phyloP scores from a whole-genome alignment of 1,284 basidiomycete species.

The Marasmius fiardii region DNA sequence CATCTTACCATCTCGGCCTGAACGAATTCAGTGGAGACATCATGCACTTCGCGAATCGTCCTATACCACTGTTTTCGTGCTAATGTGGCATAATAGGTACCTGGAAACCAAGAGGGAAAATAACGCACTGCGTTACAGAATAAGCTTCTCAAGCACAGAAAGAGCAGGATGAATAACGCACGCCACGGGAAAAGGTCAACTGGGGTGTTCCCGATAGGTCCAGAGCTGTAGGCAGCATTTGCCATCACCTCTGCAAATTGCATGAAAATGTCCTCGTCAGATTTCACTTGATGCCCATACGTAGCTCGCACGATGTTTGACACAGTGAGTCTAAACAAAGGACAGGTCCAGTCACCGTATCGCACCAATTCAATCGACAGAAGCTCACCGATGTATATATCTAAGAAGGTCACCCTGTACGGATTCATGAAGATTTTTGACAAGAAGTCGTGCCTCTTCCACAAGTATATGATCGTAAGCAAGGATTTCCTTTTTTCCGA shows the following conservation, averaged over 20 bases:
- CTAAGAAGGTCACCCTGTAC: conserved; percentile 8
- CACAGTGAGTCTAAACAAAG: too few relatives aligned
- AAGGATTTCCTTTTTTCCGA: conserved; percentile 12
- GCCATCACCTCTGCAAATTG: too few relatives aligned
- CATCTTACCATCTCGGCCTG: conserved; percentile 17
- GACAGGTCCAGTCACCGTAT: neutral
- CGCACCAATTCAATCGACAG: too few relatives aligned
- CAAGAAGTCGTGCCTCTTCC: conserved; percentile 15
- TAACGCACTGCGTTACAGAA: too few relatives aligned
- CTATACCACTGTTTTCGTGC: conserved; percentile 12
- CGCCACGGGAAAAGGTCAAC: conserved; percentile 21
- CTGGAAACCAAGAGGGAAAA: too few relatives aligned
- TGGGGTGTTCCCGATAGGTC: too few relatives aligned
- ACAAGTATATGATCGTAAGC: conserved; percentile 15
- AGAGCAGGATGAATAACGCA: conserved; percentile 21
- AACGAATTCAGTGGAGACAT: conserved; percentile 12
- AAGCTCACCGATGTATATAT: conserved; percentile 14
- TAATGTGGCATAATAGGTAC: conserved; percentile 18
- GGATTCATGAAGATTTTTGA: conserved; percentile 13
- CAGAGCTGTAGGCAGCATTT: too few relatives aligned
- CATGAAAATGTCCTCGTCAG: too few relatives aligned
- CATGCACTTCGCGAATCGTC: conserved; percentile 8
- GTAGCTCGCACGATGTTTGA: too few relatives aligned
- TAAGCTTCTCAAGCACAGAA: conserved; percentile 24
- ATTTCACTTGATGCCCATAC: too few relatives aligned